Evolutionary conservation across 257 asterid genomes (phyloP).

Genomic region (Solanum paucissectum): DNA sequence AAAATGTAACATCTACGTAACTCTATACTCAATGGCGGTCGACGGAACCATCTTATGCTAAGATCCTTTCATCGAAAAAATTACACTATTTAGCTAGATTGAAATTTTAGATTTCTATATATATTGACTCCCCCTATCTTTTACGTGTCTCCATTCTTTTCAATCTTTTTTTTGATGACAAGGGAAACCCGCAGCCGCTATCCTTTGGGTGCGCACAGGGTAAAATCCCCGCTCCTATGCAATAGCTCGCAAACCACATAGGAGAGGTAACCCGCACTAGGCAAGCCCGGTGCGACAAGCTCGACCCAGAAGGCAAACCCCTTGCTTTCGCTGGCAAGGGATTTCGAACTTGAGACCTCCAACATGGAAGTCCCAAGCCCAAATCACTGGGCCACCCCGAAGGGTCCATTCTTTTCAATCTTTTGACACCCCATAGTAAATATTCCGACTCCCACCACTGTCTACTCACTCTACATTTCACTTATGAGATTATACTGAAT

Average conservation of each 20-base stretch:
- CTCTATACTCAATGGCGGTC: not conserved
- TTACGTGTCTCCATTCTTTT: not conserved
- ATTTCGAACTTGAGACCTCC: no score
- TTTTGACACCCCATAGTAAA: not conserved
- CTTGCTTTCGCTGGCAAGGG: no score
- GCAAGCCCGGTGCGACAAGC: no score
- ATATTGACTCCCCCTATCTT: not conserved
- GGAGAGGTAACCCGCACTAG: no score
- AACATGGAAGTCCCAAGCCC: no score
- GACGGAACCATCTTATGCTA: not conserved
- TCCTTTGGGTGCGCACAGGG: no score
- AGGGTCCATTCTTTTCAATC: not conserved
- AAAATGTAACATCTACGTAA: not conserved
- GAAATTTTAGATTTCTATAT: not conserved
- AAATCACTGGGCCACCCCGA: no score
- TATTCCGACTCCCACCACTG: not conserved
- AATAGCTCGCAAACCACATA: no score
- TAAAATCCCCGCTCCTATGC: no score
- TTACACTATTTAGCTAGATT: not conserved
- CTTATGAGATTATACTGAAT: not conserved
- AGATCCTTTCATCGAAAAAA: not conserved
- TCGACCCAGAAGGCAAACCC: no score
- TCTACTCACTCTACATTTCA: not conserved
- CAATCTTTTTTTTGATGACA: no score
- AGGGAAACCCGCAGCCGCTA: no score